These are phyloP conservation scores for Intubia oerlemansii DNA, from an alignment of 2,329 filamentous ascomycete species.

Conservation along the genomic window DNA sequence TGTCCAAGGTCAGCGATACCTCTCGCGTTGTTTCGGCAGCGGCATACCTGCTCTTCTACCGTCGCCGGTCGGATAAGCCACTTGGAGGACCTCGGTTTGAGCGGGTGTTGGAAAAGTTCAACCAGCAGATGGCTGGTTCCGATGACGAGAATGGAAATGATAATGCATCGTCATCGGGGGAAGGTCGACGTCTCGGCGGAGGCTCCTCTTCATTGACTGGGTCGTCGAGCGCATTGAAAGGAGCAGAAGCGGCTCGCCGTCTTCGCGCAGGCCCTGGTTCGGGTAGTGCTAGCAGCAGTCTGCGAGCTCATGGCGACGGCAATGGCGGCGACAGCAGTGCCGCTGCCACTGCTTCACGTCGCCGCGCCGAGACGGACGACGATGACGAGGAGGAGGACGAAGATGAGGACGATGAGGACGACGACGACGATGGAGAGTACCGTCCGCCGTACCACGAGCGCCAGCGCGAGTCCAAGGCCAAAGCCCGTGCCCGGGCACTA, in stretches of 20 bases:
- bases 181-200: conserved; percentile 69
- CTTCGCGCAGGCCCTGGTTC: conserved; percentile 38
- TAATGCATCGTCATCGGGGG: conserved; percentile 32
- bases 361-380: no score
- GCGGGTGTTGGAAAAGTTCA: conserved; percentile 44
- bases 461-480: no score
- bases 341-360: neutral
- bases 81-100: conserved; percentile 63
- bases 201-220: conserved; percentile 71
- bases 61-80: conserved; percentile 53
- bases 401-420: no score
- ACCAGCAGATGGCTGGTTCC: conserved; percentile 23
- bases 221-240: conserved; percentile 72
- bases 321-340: neutral
- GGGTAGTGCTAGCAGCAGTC: conserved; percentile 16
- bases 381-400: no score
- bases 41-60: conserved; percentile 91
- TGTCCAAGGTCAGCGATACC: conserved; percentile 37
- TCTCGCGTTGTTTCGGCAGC: conserved; percentile 46
- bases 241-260: conserved; percentile 53
- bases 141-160: conserved; percentile 20
- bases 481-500: no score
- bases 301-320: no score
- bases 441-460: no score
- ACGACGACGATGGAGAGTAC: no score